Conservation (phyloP, 345 rosid species). For the Murraya paniculata region DNA sequence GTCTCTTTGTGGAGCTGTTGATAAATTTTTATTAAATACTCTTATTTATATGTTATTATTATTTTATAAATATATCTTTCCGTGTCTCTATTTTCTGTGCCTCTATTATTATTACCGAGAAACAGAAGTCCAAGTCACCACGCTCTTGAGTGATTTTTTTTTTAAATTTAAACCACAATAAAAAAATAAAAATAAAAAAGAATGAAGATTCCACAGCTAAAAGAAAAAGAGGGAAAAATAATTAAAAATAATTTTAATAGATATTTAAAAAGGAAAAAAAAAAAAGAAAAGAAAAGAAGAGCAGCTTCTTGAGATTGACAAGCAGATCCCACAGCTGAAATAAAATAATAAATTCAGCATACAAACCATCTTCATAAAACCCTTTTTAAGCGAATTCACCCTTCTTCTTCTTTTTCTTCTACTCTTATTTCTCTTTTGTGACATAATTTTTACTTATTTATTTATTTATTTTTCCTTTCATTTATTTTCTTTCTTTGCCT, state of each 20-base stretch:
- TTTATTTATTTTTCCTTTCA: conserved; percentile 7
- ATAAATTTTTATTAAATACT: conserved; percentile 20
- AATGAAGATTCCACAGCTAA: conserved; percentile 31
- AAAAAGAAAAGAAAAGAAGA: conserved; percentile 12
- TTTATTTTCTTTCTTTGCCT: conserved; percentile 24
- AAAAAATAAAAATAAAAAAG: conserved; percentile 20
- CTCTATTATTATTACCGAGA: conserved; percentile 27
- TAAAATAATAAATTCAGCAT: conserved; percentile 41
- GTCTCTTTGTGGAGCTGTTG: conserved; percentile 51
- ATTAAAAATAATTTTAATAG: neutral
- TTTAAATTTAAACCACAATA: conserved; percentile 8
- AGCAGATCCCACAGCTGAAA: conserved; percentile 53
- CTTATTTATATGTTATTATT: conserved; percentile 14
- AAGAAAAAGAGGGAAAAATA: conserved; percentile 11
- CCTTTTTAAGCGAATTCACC: conserved; percentile 27
- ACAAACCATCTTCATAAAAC: conserved; percentile 49
- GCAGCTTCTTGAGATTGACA: conserved; percentile 68
- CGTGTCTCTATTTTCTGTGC: conserved; percentile 61
- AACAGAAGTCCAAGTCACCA: conserved; percentile 2
- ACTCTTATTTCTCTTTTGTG: conserved; percentile 13
- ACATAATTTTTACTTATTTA: conserved; percentile 7
- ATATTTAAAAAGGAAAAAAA: neutral
- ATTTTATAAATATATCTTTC: conserved; percentile 34
- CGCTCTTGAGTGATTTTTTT: neutral
- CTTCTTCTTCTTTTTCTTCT: conserved; percentile 5